Percentiles rank a stretch among this genome's conserved stretches.
Evolutionary conservation across 306 rosid genomes (phyloP).

Genomic region (Dryas octopetala): DNA sequence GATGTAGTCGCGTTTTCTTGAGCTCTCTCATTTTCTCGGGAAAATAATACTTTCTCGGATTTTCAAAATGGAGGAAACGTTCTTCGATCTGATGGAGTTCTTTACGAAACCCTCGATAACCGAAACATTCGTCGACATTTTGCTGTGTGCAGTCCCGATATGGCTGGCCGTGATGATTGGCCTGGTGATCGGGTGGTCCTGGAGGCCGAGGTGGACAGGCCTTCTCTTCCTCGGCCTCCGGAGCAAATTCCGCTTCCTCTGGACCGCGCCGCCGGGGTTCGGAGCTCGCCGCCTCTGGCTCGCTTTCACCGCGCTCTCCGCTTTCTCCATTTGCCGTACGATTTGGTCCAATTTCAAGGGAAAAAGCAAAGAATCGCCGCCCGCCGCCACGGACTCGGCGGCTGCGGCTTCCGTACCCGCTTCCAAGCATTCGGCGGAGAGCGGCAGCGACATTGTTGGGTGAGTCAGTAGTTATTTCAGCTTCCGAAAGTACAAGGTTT

Average conservation of each 20-base stretch:
- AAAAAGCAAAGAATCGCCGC: slow-evolving; percentile 35
- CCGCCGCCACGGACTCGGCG: slow-evolving; percentile 4
- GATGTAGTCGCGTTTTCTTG: slow-evolving; percentile 13
- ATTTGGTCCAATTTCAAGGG: slow-evolving; percentile 66
- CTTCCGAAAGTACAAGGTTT: background rate
- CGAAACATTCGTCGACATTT: slow-evolving; percentile 92
- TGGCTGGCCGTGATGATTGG: slow-evolving; percentile 99
- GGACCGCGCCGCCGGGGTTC: slow-evolving; percentile 97
- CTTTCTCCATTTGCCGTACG: slow-evolving; percentile 77
- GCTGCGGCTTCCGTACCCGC: slow-evolving; percentile 11
- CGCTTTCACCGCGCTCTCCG: slow-evolving; percentile 90
- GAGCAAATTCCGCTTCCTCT: slow-evolving; percentile 71
- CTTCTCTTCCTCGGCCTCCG: slow-evolving; percentile 84
- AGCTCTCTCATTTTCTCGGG: slow-evolving; percentile 17
- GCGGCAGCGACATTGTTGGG: slow-evolving; percentile 23
- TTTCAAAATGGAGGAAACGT: slow-evolving; percentile 59
- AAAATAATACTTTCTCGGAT: background rate
- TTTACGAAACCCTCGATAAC: slow-evolving; percentile 72
- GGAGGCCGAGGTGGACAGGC: slow-evolving; percentile 98
- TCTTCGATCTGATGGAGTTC: slow-evolving; percentile 72
- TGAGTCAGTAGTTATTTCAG: slow-evolving; percentile 21
- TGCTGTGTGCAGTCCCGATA: slow-evolving; percentile 93
- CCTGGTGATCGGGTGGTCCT: slow-evolving; percentile 84
- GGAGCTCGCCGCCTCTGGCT: slow-evolving; percentile 96
- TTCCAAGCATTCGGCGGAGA: slow-evolving; percentile 11